phyloP scores from a whole-genome alignment of 164 flowering plant genomes.

The Tinospora cordifolia region DNA sequence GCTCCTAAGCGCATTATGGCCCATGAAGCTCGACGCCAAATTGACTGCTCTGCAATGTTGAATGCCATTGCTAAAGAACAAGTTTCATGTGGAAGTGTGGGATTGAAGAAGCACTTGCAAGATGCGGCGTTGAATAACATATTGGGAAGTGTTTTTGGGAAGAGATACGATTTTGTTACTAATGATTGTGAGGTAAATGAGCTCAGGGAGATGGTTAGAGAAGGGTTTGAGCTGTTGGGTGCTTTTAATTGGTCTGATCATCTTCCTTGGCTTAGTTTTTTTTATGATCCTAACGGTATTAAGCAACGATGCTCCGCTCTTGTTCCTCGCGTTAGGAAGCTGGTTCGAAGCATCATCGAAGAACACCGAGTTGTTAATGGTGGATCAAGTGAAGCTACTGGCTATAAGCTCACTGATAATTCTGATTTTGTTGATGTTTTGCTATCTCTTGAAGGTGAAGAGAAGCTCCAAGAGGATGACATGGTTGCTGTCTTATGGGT shows the following conservation, averaged over 20 bases:
- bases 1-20: constrained; percentile 42
- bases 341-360: constrained; percentile 43
- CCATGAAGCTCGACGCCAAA: constrained; percentile 38
- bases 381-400: not conserved
- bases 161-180: constrained; percentile 21
- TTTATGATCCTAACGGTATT: constrained; percentile 44
- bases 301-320: constrained; percentile 35
- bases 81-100: constrained; percentile 24
- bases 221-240: constrained; percentile 78
- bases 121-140: constrained; percentile 53
- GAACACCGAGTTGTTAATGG: constrained; percentile 21
- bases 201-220: constrained; percentile 45
- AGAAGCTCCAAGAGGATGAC: constrained; percentile 47
- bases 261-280: constrained; percentile 46
- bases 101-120: constrained; percentile 41
- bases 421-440: constrained; percentile 54
- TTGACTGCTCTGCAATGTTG: constrained; percentile 39
- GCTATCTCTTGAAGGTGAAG: constrained; percentile 46
- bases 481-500: constrained; percentile 67
- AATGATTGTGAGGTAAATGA: constrained; percentile 24
- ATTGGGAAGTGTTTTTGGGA: constrained; percentile 64
- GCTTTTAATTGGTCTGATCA: constrained; percentile 71
- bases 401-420: constrained; percentile 4
- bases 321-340: constrained; percentile 44
- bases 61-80: constrained; percentile 26